Evolutionary conservation across 2,329 filamentous ascomycete genomes (phyloP).

Genomic region (Colletotrichum sp.): DNA sequence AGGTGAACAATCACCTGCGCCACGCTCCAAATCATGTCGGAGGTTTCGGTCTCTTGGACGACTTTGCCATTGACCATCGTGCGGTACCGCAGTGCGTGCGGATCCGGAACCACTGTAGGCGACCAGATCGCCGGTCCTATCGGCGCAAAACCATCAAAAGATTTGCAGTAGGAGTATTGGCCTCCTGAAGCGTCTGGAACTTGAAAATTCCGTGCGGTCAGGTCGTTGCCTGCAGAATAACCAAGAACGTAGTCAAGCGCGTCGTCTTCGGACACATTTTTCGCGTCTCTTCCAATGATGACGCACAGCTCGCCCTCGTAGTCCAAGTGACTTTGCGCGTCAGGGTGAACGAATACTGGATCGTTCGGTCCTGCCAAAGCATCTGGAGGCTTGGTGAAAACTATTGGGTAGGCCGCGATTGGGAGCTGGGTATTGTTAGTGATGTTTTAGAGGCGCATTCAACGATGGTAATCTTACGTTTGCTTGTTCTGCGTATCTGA

Average conservation of each 20-base stretch:
- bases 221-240: constrained; percentile 60
- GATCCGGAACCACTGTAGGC: constrained; percentile 27
- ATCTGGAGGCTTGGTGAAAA: constrained; percentile 25
- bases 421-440: not conserved
- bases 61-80: constrained; percentile 48
- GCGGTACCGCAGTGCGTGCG: constrained; percentile 10
- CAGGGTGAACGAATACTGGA: constrained; percentile 33
- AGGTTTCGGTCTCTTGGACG: constrained; percentile 41
- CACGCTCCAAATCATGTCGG: constrained; percentile 50
- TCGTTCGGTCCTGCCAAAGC: constrained; percentile 17
- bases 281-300: constrained; percentile 50
- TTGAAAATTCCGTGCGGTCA: constrained; percentile 54
- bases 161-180: constrained; percentile 59
- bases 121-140: constrained; percentile 46
- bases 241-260: constrained; percentile 57
- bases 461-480: not conserved
- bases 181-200: constrained; percentile 39
- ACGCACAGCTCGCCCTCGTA: constrained; percentile 57
- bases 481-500: constrained; percentile 27
- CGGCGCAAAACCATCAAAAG: constrained; percentile 53
- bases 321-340: constrained; percentile 45
- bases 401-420: constrained; percentile 12
- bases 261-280: constrained; percentile 50
- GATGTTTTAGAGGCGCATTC: not conserved
- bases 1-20: constrained; percentile 46